Conservation (phyloP, 768 basidiomycete species). For the Auriscalpium vulgare region DNA sequence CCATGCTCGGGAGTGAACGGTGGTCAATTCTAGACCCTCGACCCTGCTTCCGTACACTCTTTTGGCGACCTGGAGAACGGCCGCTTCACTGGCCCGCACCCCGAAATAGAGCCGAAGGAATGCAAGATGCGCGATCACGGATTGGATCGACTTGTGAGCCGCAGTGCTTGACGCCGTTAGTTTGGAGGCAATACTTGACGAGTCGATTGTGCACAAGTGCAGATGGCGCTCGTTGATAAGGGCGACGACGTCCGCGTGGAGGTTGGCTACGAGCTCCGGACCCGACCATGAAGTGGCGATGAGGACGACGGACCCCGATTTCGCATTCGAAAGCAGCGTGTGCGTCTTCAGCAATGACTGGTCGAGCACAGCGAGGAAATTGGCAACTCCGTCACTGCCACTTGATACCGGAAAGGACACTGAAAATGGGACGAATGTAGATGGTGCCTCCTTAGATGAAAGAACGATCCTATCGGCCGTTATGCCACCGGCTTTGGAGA, state of each 20-base stretch:
- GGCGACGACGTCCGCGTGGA: constrained; percentile 42
- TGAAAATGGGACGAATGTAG: constrained; percentile 43
- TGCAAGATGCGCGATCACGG: constrained; percentile 61
- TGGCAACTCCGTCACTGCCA: constrained; percentile 39
- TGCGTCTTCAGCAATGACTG: constrained; percentile 73
- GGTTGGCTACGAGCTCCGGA: constrained; percentile 63
- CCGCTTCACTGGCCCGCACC: constrained; percentile 42
- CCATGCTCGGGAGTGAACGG: constrained; percentile 58
- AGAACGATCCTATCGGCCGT: constrained; percentile 64
- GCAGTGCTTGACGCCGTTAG: constrained; percentile 28
- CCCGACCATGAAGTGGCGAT: constrained; percentile 68
- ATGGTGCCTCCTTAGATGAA: constrained; percentile 32
- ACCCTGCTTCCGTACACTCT: constrained; percentile 38
- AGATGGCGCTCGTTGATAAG: constrained; percentile 45
- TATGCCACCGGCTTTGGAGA: constrained; percentile 67
- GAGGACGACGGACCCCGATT: constrained; percentile 61
- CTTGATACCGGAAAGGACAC: constrained; percentile 48
- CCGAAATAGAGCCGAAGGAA: constrained; percentile 84
- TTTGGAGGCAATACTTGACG: constrained; percentile 41
- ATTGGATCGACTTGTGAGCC: constrained; percentile 37
- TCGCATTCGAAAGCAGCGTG: constrained; percentile 59
- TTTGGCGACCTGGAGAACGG: constrained; percentile 45
- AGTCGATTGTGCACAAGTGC: constrained; percentile 53
- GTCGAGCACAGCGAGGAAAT: constrained; percentile 73
- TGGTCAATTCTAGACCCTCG: constrained; percentile 39